Evolutionary conservation across 495 filamentous ascomycete genomes (phyloP).

Genomic region (Neurospora sp.): DNA sequence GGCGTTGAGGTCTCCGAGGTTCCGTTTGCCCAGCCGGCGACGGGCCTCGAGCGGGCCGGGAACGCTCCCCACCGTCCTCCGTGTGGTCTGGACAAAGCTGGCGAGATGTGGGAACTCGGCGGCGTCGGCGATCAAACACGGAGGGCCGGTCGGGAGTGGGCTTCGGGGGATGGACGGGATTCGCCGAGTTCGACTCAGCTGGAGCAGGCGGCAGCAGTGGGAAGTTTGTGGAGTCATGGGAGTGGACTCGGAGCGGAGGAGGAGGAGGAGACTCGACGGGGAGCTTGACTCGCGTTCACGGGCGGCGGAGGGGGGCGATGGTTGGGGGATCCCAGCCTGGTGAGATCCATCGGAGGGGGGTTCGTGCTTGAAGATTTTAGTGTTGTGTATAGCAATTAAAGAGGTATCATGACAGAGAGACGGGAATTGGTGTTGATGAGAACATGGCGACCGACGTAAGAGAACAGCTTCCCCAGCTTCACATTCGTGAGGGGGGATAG

Average conservation of each 20-base stretch:
- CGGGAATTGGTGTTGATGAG: neutral
- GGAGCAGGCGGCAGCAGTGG: constrained; percentile 32
- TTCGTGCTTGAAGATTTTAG: neutral
- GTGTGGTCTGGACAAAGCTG: neutral
- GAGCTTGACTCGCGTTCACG: neutral
- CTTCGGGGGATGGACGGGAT: neutral
- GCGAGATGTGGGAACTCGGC: neutral
- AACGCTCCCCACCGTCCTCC: constrained; percentile 19
- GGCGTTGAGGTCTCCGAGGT: constrained; percentile 34
- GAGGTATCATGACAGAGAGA: neutral
- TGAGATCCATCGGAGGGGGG: neutral
- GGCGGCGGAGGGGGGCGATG: neutral
- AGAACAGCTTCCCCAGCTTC: neutral
- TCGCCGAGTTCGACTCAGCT: constrained; percentile 8
- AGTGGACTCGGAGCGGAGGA: neutral
- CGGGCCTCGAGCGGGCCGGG: constrained; percentile 44
- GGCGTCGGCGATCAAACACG: neutral
- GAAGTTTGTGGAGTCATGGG: constrained; percentile 26
- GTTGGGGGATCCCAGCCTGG: neutral
- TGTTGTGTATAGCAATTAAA: neutral
- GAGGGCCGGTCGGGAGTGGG: neutral
- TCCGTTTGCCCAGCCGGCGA: constrained; percentile 40
- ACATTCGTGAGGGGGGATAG: neutral
- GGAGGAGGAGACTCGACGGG: neutral
- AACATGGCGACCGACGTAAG: neutral